Base-by-base conservation (phyloP, 768 basidiomycete species). In the Suillus cothurnatus region DNA sequence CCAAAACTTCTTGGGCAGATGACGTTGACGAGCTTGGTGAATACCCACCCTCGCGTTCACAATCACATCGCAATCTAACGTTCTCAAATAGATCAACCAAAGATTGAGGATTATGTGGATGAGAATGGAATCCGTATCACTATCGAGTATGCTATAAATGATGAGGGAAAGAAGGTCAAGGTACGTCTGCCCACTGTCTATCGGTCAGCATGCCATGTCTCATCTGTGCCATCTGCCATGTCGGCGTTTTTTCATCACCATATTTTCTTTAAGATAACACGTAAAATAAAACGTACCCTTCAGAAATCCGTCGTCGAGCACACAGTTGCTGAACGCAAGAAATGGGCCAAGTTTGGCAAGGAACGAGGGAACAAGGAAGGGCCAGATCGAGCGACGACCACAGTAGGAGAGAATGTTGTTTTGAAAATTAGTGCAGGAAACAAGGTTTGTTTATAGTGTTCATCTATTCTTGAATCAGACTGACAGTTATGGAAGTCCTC, bases 271-370 rank as follows among this genome's bases (percentile, higher is more conserved):
- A 68, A 96, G 94, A 88, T 95, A 64, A 97, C 92, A 21, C 87
- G 93, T 66, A 88, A 88, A 70, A 95, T 91, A 74, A 92, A 90
- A 77, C 87, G 95, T 34, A 90, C 88, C 1, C 84, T 97, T 17
- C 92, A 95, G 74, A 96, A 94, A 75, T 89, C 92, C 11, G 84
- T 94, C 43, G 97, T 99, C n/a, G 93, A 95, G 66, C 96, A 97
- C 74, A 84, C 86, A 28, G 95, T 98, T 14, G 97, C 97, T 0
- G 95, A 97, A 75, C 88, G 97, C 58, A 92, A 96, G 77, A 89
- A 88, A 69, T 97, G 95, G 95, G 73, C 87, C 26, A 99, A 97
- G 77, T 99, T 99, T 72, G 97, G 97, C 4, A 83, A 86, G 67
- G 97, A 99, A 79, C 89, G 86, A 76, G 93, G 94, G 28, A 95